Evolutionary conservation across 768 basidiomycete genomes (phyloP).

Genomic region (Pleurotus tuoliensis): DNA sequence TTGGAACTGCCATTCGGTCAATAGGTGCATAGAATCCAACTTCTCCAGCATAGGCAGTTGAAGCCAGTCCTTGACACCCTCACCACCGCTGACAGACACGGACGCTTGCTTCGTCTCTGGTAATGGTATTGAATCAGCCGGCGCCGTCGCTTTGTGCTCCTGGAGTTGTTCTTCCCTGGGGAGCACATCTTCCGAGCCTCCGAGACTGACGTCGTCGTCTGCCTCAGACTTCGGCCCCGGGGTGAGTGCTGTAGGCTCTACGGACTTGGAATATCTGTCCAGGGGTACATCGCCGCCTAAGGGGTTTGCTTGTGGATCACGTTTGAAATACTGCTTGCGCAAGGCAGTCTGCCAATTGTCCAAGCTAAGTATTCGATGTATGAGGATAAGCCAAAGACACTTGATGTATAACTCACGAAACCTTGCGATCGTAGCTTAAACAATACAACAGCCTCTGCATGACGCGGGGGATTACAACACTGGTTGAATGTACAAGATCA

Average conservation of each 20-base stretch:
- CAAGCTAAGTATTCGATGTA: conserved; percentile 35
- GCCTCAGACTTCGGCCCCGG: conserved; percentile 20
- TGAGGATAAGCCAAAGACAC: background rate
- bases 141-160: background rate
- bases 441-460: conserved; percentile 73
- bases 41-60: conserved; percentile 67
- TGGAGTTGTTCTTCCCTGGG: background rate
- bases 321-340: conserved; percentile 72
- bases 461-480: conserved; percentile 61
- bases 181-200: background rate
- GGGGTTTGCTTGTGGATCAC: conserved; percentile 67
- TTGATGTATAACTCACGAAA: conserved; percentile 48
- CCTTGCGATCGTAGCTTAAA: conserved; percentile 78
- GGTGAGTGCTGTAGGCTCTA: conserved; percentile 17
- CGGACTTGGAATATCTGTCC: conserved; percentile 16
- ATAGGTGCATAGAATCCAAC: conserved; percentile 67
- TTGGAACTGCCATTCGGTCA: conserved; percentile 87
- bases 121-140: conserved; percentile 6
- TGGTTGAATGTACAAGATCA: conserved; percentile 62
- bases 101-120: conserved; percentile 14
- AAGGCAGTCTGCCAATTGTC: conserved; percentile 79
- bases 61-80: conserved; percentile 57
- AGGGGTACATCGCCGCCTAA: conserved; percentile 55
- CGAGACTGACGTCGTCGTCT: conserved; percentile 17
- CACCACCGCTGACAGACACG: conserved; percentile 16